A percentile compares a stretch with the other conserved stretches of the same genome.
Conservation (phyloP, 1,284 basidiomycete species). For the Austropuccinia psidii region DNA sequence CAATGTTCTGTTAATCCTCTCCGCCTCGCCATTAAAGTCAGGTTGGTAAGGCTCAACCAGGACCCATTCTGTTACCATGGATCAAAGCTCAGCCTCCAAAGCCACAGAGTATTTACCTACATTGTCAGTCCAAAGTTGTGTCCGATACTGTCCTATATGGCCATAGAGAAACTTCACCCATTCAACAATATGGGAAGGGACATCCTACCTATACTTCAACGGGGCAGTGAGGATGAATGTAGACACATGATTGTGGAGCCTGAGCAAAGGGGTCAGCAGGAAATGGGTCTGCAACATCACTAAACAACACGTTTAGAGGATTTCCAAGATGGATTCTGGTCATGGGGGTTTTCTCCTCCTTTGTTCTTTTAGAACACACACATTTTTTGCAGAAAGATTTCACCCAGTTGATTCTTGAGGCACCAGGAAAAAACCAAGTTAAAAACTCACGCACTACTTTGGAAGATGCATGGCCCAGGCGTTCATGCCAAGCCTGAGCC, state of each 20-base stretch:
- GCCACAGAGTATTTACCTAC: too few relatives aligned
- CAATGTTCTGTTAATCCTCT: slow-evolving; percentile 13
- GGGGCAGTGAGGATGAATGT: too few relatives aligned
- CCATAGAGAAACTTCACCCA: too few relatives aligned
- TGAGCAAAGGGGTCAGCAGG: too few relatives aligned
- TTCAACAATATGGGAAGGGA: too few relatives aligned
- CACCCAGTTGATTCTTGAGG: too few relatives aligned
- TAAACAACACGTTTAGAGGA: not conserved
- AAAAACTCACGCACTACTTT: not conserved
- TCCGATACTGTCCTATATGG: too few relatives aligned
- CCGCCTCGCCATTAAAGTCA: not conserved
- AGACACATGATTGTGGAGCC: too few relatives aligned
- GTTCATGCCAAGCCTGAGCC: not conserved
- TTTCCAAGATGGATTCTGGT: not conserved
- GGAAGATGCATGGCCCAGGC: not conserved
- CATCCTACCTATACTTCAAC: too few relatives aligned
- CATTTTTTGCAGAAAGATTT: not conserved
- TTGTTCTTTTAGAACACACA: not conserved
- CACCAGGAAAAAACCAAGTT: not conserved
- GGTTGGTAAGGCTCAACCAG: not conserved
- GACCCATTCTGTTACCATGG: not conserved
- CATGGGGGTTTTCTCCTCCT: not conserved
- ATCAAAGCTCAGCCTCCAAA: too few relatives aligned
- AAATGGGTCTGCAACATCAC: not conserved
- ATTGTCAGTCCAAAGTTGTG: too few relatives aligned